Evolutionary conservation across 495 filamentous ascomycete species (phyloP), one percentile per base, ranked within the genome.

Genomic region (Penicillium egyptiacum): DNA sequence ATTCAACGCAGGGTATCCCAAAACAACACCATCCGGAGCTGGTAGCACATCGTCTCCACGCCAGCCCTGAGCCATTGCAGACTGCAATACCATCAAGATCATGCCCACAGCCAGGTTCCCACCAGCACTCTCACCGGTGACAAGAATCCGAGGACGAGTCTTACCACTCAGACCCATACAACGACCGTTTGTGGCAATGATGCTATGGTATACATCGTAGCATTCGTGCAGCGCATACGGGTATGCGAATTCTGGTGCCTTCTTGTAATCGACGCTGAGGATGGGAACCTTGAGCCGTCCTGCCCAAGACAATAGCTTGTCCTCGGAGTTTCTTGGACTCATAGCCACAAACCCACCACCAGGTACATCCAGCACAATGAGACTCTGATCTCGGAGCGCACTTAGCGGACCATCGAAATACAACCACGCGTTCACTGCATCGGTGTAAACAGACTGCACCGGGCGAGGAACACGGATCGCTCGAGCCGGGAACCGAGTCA

Each of bases 271-370:
- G 50, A 98, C 72, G 61, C 92, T 96, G 53, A 98, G 68, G 6
- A 98, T 79, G 0, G 94, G 94, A 9, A 96, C 72, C 10, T 91
- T 88, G 4, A 87, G 86, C 67, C 87, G 90, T 7, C 86, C 89
- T 0, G 94, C 88, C 94, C 94, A 98, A 2, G 86, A 82, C 49
- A 96, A 81, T 12, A 98, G 78, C 67, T 93, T 95, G 65, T 98
- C 94, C 63, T 98, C 95, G 59, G 94, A 88, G 63, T 86, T 86
- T 52, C 95, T 77, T 16, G 94, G 95, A 47, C 86, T 83, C 94
- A 98, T 98, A 0, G 94, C 92, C 28, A 98, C 93, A 64, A 91
- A 98, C 0, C 94, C 94, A 22, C 94, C 94, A 8, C 94, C 94
- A 1, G 94, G 95, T 11, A 98, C 86, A 75, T 98, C 92, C 40